Base-by-base conservation (phyloP, 2,329 filamentous ascomycete genomes). In the Colletotrichum higginsianum region DNA sequence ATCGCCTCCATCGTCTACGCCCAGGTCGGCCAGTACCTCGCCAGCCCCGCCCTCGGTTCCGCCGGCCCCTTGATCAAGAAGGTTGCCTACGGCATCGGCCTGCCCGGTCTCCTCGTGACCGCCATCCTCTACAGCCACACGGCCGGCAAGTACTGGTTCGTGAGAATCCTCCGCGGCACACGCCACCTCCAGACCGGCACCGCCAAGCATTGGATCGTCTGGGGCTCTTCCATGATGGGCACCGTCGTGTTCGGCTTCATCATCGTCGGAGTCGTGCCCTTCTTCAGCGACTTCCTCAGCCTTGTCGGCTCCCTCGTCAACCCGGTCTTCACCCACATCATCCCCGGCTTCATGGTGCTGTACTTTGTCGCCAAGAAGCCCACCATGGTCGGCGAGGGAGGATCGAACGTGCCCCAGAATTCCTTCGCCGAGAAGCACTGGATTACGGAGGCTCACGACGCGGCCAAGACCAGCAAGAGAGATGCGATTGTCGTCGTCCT, bases 201-300 rank as follows among this genome's bases (percentile, higher is more conserved):
- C 0, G 21, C 82, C 2, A 64, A 83, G 1, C 86, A 85, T 4
- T 88, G 85, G 85, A 74, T 76, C 0, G 80, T 80, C 0, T 89
- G 87, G 87, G 76, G 82, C 1, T 65, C 82, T 0, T 77, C 88
- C 11, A 81, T 87, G 16, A 42, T 87, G 1, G 42, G 86, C 4
- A 81, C 84, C 67, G 87, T 86, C 49, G 81, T 76, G 0, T 79
- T 83, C 1, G 84, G 86, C 1, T 82, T 83, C 72, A 71, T 84
- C 46, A 76, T 84, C 15, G 80, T 82, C 4, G 82, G 86, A 1
- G 84, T 85, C 5, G 85, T 89, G 23, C 87, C 87, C 1, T 84
- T 87, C 35, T 87, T 88, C 77, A 86, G 84, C 72, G 87, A 88
- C 67, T 77, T 88, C 6, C 83, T 88, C 49, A 85, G 85, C 1